phyloP scores from a whole-genome alignment of 148 eudicot genomes.

The Nyssa sinensis region DNA sequence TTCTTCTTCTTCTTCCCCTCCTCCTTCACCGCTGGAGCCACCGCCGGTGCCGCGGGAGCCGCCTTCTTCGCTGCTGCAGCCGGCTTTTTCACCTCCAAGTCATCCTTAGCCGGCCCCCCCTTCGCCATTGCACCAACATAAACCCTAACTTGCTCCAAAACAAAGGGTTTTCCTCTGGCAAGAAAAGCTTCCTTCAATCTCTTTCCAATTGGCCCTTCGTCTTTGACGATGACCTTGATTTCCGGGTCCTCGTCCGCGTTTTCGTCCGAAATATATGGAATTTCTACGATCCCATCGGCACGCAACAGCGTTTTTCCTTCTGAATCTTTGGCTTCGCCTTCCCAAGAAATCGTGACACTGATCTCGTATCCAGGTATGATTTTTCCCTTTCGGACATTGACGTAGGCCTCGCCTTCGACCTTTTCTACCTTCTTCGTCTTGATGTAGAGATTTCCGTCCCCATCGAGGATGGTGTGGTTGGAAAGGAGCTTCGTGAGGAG shows the following conservation, averaged over 20 bases:
- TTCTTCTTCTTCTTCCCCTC: slow-evolving; percentile 42
- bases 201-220: slow-evolving; percentile 59
- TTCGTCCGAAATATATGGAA: slow-evolving; percentile 81
- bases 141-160: slow-evolving; percentile 62
- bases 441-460: slow-evolving; percentile 54
- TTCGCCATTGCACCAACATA: slow-evolving; percentile 76
- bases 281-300: slow-evolving; percentile 53
- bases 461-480: slow-evolving; percentile 44
- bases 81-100: slow-evolving; percentile 61
- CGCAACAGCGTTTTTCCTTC: slow-evolving; percentile 27
- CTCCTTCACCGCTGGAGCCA: slow-evolving; percentile 24
- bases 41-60: slow-evolving; percentile 13
- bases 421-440: slow-evolving; percentile 40
- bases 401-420: slow-evolving; percentile 80
- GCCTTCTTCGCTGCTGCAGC: slow-evolving; percentile 23
- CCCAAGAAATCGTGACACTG: slow-evolving; percentile 45
- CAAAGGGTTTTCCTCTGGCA: slow-evolving; percentile 53
- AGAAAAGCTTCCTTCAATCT: slow-evolving; percentile 63
- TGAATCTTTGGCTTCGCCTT: slow-evolving; percentile 62
- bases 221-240: slow-evolving; percentile 45
- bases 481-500: slow-evolving; percentile 47
- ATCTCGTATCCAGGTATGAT: slow-evolving; percentile 92
- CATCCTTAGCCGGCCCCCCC: slow-evolving; percentile 87
- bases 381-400: slow-evolving; percentile 88
- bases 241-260: slow-evolving; percentile 84